These are phyloP conservation scores for Solanum gandarillasii DNA, from an alignment of 257 asterid species.

Conservation along the genomic window DNA sequence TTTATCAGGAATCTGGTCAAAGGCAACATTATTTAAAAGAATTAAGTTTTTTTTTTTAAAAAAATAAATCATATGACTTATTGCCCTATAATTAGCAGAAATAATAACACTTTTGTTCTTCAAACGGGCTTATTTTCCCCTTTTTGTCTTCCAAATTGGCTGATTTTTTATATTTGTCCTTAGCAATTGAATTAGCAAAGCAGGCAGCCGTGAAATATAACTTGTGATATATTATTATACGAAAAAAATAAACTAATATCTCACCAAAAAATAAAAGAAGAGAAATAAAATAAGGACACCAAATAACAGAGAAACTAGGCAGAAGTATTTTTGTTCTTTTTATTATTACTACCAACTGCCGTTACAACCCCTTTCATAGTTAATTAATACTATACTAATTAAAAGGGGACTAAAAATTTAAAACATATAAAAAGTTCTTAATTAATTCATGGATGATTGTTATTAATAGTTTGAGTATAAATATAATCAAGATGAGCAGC, in stretches of 20 bases:
- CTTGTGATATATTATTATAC: not conserved
- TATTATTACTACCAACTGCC: not conserved
- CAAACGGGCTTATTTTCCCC: not conserved
- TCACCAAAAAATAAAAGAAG: not conserved
- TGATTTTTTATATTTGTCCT: not conserved
- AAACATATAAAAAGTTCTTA: not conserved
- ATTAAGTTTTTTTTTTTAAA: too few species aligned
- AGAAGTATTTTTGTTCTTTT: not conserved
- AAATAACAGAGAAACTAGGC: not conserved
- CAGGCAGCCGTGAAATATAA: not conserved
- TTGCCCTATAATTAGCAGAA: not conserved
- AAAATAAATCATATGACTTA: not conserved
- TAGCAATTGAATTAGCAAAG: not conserved
- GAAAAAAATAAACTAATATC: not conserved
- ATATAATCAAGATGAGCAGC: constrained; percentile 41
- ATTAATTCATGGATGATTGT: not conserved
- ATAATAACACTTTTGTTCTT: not conserved
- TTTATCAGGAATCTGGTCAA: not conserved
- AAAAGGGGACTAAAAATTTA: not conserved
- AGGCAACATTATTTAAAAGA: too few species aligned
- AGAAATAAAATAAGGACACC: not conserved
- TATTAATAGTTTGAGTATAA: constrained; percentile 11
- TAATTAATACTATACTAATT: not conserved
- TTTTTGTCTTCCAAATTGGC: not conserved
- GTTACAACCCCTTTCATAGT: not conserved